Conservation (phyloP, 2,329 filamentous ascomycete genomes). For the Fusarium vanettenii region DNA sequence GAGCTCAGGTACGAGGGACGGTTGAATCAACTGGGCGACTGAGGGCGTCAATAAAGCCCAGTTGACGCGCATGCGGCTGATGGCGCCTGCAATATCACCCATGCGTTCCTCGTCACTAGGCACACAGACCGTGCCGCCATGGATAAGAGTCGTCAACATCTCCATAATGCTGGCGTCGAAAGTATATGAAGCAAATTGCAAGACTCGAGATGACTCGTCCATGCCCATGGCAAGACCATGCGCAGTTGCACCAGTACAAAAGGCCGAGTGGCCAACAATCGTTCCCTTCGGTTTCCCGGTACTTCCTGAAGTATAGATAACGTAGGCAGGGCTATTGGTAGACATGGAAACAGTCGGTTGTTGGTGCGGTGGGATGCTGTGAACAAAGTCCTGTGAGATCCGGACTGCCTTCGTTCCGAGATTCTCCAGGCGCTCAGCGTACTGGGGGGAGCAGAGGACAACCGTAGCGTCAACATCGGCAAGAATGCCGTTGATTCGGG, state of each 20-base stretch:
- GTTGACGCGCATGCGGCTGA: slow-evolving; percentile 26
- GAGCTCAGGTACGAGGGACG: slow-evolving; percentile 17
- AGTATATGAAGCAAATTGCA: slow-evolving; percentile 28
- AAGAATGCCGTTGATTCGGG: slow-evolving; percentile 9
- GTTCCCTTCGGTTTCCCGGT: slow-evolving; percentile 28
- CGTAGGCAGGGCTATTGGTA: neutral
- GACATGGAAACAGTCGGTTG: neutral
- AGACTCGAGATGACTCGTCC: slow-evolving; percentile 3
- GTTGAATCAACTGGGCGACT: slow-evolving; percentile 25
- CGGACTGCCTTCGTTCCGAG: neutral
- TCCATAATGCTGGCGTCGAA: slow-evolving; percentile 47
- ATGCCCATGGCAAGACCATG: slow-evolving; percentile 24
- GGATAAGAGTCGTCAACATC: slow-evolving; percentile 25
- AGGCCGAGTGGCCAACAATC: slow-evolving; percentile 17
- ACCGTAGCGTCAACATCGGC: neutral
- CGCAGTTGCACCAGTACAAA: slow-evolving; percentile 10
- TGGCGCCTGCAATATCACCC: slow-evolving; percentile 44
- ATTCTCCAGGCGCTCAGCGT: slow-evolving; percentile 18
- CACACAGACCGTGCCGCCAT: slow-evolving; percentile 47
- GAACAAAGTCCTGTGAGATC: neutral
- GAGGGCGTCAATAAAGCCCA: slow-evolving; percentile 39
- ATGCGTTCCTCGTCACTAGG: slow-evolving; percentile 53
- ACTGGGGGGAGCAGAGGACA: neutral
- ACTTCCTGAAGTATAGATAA: slow-evolving; percentile 25
- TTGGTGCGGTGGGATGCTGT: neutral